Evolutionary conservation across 2,329 filamentous ascomycete species (phyloP), one percentile per base, ranked within the genome.

Genomic region (Monilinia fructigena): DNA sequence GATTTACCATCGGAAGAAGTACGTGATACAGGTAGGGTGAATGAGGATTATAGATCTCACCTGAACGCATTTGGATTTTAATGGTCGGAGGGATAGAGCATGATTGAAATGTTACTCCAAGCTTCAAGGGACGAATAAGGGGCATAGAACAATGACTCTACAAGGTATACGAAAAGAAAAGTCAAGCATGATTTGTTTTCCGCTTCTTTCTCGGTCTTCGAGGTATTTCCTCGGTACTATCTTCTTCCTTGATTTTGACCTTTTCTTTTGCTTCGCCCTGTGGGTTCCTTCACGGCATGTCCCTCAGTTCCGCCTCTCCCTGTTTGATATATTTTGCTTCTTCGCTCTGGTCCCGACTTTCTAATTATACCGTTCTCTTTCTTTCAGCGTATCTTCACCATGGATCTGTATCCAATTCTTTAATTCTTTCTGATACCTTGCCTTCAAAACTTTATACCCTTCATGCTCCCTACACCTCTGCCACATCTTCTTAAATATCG

Each of bases 401-500:
- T 52, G 47, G 1, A n/a, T 26, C 8, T 20, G 31, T 38, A 42
- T 48, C 63, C 54, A 59, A 5, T 52, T 12, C 18, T 26, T 42
- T 16, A 59, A 59, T 18, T 65, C 63, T 18, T 23, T 52, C 23
- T 42, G 31, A 42, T 50, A 65, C 35, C 10, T 45, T 23, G 14
- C 45, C 28, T 45, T 59, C 42, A 65, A 53, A 40, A 8, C 31
- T 28, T 20, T 26, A 50, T 65, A 65, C 6, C 54, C 54, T 8
- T 59, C 31, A 59, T 65, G 42, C 35, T 3, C n/a, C 7, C 35
- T 52, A 18, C 63, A 65, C 23, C 4, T 65, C 26, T 20, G 78
- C 83, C 82, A 86, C 3, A 80, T 77, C 68, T 76, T 78, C 56
- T 77, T 78, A 68, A 86, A 86, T 0, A 85, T 76, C 66, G 74